phyloP scores from a whole-genome alignment of 208 protist genomes.

The Crithidia brevicula region DNA sequence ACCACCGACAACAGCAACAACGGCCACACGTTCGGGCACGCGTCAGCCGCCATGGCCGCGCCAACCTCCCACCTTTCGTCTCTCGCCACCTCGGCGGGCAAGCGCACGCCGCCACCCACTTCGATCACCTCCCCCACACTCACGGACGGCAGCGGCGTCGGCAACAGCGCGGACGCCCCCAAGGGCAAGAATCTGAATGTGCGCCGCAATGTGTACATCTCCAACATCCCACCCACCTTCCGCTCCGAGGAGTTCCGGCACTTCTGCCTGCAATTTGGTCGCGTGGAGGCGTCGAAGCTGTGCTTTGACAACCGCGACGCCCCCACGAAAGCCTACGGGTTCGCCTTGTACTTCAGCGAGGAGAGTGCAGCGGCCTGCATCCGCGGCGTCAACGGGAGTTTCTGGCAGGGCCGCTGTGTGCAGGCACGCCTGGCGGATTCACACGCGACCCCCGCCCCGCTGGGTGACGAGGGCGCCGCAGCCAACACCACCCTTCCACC shows the following conservation, averaged over 20 bases:
- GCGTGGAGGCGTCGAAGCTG: conserved; percentile 69
- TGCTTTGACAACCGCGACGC: conserved; percentile 57
- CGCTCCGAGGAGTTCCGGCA: conserved; percentile 60
- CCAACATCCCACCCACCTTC: conserved; percentile 52
- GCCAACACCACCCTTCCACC: conserved; percentile 24
- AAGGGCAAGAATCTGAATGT: conserved; percentile 32
- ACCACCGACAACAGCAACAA: neutral
- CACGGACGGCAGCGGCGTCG: neutral
- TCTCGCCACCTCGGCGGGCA: neutral
- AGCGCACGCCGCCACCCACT: neutral
- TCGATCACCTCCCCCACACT: neutral
- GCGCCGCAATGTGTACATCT: conserved; percentile 83
- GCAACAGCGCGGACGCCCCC: neutral
- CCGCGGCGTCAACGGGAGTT: conserved; percentile 47
- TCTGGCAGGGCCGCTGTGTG: conserved; percentile 44
- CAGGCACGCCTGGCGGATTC: conserved; percentile 68
- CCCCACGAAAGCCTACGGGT: conserved; percentile 74
- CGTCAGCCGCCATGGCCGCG: neutral
- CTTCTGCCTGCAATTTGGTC: conserved; percentile 63
- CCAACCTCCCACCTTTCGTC: neutral
- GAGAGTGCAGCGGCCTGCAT: conserved; percentile 60
- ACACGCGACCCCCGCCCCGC: conserved; percentile 57
- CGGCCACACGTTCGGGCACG: neutral
- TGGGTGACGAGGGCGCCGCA: conserved; percentile 27
- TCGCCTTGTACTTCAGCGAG: conserved; percentile 71